Conservation (phyloP, 768 basidiomycete species). For the Infundibulicybe gibba region DNA sequence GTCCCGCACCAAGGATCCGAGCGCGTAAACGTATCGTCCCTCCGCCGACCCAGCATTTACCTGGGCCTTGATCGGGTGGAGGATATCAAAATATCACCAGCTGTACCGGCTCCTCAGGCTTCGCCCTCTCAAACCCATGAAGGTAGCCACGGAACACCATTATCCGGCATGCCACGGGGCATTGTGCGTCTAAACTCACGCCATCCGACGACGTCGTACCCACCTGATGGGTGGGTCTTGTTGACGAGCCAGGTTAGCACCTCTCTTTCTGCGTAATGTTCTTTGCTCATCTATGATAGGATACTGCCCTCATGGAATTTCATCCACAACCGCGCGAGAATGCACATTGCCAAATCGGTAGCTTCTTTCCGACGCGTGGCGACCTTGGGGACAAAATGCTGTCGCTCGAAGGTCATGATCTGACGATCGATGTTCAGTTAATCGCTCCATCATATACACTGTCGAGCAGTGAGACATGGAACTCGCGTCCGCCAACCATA, state of each 20-base stretch:
- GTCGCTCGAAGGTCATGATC: neutral
- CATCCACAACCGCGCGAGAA: neutral
- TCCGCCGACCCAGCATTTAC: neutral
- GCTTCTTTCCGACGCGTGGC: neutral
- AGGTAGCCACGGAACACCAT: too few species aligned
- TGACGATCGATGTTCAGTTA: neutral
- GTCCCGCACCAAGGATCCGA: neutral
- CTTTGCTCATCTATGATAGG: neutral
- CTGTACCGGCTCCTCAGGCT: too few species aligned
- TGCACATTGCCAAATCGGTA: neutral
- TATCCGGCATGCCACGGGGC: too few species aligned
- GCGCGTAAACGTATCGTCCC: neutral
- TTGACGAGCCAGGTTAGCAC: neutral
- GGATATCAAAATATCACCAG: neutral
- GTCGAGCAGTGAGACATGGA: neutral
- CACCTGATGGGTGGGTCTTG: neutral
- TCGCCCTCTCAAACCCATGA: too few species aligned
- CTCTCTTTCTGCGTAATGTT: neutral
- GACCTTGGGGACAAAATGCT: neutral
- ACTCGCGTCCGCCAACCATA: neutral
- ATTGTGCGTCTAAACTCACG: neutral
- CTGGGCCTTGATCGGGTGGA: neutral
- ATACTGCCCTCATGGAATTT: neutral
- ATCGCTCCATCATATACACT: neutral
- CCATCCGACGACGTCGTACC: neutral